Percentiles rank a stretch among this genome's conserved stretches.
Evolutionary conservation across 2,329 filamentous ascomycete genomes (phyloP).

Genomic region (Teratosphaeria nubilosa): DNA sequence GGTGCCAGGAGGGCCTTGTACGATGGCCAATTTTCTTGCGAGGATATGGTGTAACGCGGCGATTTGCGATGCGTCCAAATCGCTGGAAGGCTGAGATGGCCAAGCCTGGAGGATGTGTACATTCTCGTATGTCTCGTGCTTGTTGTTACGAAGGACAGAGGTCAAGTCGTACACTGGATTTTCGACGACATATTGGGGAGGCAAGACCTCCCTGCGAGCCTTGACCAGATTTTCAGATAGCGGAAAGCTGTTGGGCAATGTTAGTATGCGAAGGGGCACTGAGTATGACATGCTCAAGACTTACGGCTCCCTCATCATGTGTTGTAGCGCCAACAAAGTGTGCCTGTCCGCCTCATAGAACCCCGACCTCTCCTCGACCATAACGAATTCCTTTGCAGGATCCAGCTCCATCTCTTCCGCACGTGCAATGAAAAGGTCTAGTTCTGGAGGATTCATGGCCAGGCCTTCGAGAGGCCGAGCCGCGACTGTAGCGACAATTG

Average conservation of each 20-base stretch:
- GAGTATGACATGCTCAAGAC: slow-evolving; percentile 3
- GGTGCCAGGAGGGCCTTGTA: slow-evolving; percentile 75
- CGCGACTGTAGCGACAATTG: slow-evolving; percentile 62
- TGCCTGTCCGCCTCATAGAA: slow-evolving; percentile 73
- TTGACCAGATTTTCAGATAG: slow-evolving; percentile 53
- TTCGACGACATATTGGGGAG: slow-evolving; percentile 44
- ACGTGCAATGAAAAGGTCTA: slow-evolving; percentile 65
- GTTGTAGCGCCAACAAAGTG: slow-evolving; percentile 62
- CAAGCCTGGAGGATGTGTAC: slow-evolving; percentile 47
- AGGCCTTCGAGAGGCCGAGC: slow-evolving; percentile 54
- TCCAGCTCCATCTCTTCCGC: slow-evolving; percentile 56
- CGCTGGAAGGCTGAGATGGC: slow-evolving; percentile 36
- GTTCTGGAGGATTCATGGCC: slow-evolving; percentile 54
- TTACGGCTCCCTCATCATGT: slow-evolving; percentile 45
- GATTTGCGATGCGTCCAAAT: slow-evolving; percentile 62
- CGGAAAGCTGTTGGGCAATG: slow-evolving; percentile 36
- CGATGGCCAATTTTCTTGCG: slow-evolving; percentile 59
- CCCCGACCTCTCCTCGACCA: slow-evolving; percentile 64
- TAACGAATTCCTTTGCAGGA: slow-evolving; percentile 58
- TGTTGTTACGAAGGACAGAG: slow-evolving; percentile 16
- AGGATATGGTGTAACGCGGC: slow-evolving; percentile 59
- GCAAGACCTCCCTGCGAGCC: slow-evolving; percentile 34
- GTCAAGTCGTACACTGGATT: slow-evolving; percentile 43
- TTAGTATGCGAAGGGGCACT: background rate
- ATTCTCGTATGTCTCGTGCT: slow-evolving; percentile 31